Evolutionary conservation across 2,329 filamentous ascomycete genomes (phyloP).

Genomic region (Ophiostoma quercus): DNA sequence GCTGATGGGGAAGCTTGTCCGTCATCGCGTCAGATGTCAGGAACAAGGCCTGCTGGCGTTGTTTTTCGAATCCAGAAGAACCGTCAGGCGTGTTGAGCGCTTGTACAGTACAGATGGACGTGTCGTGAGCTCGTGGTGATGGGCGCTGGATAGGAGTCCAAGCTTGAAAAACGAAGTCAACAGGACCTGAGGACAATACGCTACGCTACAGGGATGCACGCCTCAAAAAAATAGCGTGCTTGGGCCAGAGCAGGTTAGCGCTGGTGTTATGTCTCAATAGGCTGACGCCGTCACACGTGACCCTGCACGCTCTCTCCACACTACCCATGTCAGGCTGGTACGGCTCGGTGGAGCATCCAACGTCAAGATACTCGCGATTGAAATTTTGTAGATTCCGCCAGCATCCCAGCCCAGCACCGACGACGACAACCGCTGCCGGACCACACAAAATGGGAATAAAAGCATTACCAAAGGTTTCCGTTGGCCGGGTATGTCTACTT

Average conservation of each 20-base stretch:
- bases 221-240: background rate
- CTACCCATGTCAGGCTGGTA: background rate
- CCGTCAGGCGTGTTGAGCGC: background rate
- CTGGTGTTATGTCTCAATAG: background rate
- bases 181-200: background rate
- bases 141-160: background rate
- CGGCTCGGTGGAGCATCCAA: background rate
- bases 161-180: constrained; percentile 7
- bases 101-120: background rate
- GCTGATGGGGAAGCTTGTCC: constrained; percentile 88
- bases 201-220: background rate
- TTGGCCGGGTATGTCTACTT: constrained; percentile 25
- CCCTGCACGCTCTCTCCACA: background rate
- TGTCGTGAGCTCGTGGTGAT: background rate
- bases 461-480: constrained; percentile 28
- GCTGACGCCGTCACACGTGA: constrained; percentile 8
- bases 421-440: constrained; percentile 14
- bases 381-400: constrained; percentile 18
- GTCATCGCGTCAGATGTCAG: constrained; percentile 58
- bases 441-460: constrained; percentile 28
- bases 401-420: background rate
- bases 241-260: constrained; percentile 1
- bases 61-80: background rate
- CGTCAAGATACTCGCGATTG: constrained; percentile 1
- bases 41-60: background rate